Evolutionary conservation across 768 basidiomycete species (phyloP).

Genomic region (Nidula microcarpa): DNA sequence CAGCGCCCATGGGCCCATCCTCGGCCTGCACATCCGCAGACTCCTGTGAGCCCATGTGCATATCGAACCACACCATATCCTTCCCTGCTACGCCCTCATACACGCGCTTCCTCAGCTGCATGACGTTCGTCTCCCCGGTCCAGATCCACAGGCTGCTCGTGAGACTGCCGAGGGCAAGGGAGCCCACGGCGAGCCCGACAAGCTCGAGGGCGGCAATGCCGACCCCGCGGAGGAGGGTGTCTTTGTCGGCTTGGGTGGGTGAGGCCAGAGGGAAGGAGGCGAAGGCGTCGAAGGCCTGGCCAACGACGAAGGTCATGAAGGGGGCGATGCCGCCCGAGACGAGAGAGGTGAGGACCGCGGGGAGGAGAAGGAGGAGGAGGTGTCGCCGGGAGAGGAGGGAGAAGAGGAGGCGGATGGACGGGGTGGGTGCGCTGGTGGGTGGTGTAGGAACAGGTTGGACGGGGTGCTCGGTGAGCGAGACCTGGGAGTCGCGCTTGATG

Average conservation of each 20-base stretch:
- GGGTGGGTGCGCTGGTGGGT: constrained; percentile 19
- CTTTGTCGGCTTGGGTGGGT: constrained; percentile 56
- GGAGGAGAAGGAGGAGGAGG: constrained; percentile 53
- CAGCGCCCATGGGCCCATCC: constrained; percentile 66
- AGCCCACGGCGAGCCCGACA: constrained; percentile 69
- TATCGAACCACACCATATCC: constrained; percentile 89
- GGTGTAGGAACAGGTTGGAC: constrained; percentile 8
- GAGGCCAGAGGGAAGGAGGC: constrained; percentile 33
- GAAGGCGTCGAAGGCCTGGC: constrained; percentile 59
- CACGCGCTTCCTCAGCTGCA: constrained; percentile 62
- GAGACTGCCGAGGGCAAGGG: constrained; percentile 68
- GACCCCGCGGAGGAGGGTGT: constrained; percentile 49
- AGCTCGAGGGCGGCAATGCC: constrained; percentile 65
- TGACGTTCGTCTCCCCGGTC: constrained; percentile 78
- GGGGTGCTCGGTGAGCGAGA: constrained; percentile 5
- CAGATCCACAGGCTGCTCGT: constrained; percentile 84
- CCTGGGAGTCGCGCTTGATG: constrained; percentile 1
- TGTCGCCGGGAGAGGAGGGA: constrained; percentile 59
- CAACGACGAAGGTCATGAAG: constrained; percentile 83
- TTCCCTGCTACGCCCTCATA: constrained; percentile 65
- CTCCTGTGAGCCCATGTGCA: constrained; percentile 58
- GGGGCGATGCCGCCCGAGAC: constrained; percentile 72
- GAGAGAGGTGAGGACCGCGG: constrained; percentile 60
- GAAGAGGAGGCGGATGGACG: constrained; percentile 65
- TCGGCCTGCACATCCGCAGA: constrained; percentile 31